phyloP scores from a whole-genome alignment of 345 rosid species.

The Brassica incana region DNA sequence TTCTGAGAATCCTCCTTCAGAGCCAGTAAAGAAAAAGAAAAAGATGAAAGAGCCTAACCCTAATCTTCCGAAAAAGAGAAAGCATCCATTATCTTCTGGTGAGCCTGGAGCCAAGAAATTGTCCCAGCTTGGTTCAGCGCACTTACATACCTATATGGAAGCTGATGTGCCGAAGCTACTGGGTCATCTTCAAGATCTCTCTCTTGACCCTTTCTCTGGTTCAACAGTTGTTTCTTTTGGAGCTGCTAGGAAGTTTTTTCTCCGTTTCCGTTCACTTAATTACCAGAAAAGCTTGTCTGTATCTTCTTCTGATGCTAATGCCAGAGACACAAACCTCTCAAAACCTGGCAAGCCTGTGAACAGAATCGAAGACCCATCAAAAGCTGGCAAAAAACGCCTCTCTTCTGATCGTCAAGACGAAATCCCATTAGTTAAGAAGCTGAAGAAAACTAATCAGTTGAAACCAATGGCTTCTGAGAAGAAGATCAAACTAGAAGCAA shows the following conservation, averaged over 20 bases:
- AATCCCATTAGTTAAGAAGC: slow-evolving; percentile 69
- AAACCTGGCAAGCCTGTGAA: slow-evolving; percentile 50
- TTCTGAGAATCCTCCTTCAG: slow-evolving; percentile 41
- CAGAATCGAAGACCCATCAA: slow-evolving; percentile 65
- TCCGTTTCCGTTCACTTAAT: slow-evolving; percentile 69
- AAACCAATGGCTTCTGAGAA: slow-evolving; percentile 69
- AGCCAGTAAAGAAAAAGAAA: slow-evolving; percentile 65
- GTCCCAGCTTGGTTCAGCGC: slow-evolving; percentile 37
- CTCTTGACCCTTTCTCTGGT: slow-evolving; percentile 71
- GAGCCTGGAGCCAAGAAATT: slow-evolving; percentile 49
- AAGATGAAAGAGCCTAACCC: slow-evolving; percentile 58
- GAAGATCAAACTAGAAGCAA: slow-evolving; percentile 47
- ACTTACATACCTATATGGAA: slow-evolving; percentile 41
- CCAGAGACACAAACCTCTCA: slow-evolving; percentile 44
- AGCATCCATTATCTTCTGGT: slow-evolving; percentile 43
- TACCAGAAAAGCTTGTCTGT: slow-evolving; percentile 77
- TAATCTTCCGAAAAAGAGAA: slow-evolving; percentile 56
- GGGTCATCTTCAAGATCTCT: slow-evolving; percentile 70
- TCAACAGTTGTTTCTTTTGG: slow-evolving; percentile 47
- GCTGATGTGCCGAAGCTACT: slow-evolving; percentile 56
- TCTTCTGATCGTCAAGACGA: slow-evolving; percentile 85
- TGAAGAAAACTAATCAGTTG: slow-evolving; percentile 58
- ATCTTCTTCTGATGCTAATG: slow-evolving; percentile 46
- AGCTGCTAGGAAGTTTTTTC: slow-evolving; percentile 55
- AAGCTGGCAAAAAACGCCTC: slow-evolving; percentile 70